Evolutionary conservation across 495 filamentous ascomycete species (phyloP).

Genomic region (Daldinia caldariorum): DNA sequence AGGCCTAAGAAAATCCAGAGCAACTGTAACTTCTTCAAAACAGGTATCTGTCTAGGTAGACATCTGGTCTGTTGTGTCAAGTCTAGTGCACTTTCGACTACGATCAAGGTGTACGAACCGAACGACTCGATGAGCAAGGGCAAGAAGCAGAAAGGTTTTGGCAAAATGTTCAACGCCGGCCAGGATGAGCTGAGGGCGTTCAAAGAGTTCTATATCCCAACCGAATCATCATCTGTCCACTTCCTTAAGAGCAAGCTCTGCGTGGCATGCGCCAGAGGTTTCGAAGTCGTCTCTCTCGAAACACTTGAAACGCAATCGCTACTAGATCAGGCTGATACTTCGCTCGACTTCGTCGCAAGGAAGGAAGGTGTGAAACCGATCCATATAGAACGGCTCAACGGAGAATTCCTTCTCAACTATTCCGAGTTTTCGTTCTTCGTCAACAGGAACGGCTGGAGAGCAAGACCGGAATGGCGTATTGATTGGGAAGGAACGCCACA

Average conservation of each 20-base stretch:
- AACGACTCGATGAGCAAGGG: constrained; percentile 88
- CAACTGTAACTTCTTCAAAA: constrained; percentile 98
- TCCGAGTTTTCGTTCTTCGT: constrained; percentile 99
- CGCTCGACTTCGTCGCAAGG: constrained; percentile 92
- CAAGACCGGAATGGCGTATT: constrained; percentile 94
- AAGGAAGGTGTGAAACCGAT: constrained; percentile 96
- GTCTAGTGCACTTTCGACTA: constrained; percentile 86
- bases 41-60: constrained; percentile 91
- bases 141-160: constrained; percentile 90
- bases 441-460: constrained; percentile 97
- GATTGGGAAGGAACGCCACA: constrained; percentile 95
- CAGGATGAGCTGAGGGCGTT: constrained; percentile 95
- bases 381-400: constrained; percentile 94
- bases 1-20: constrained; percentile 96
- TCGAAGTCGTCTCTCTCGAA: constrained; percentile 96
- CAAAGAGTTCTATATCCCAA: constrained; percentile 99
- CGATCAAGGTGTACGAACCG: constrained; percentile 97
- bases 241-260: constrained; percentile 97
- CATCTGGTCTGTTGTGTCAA: constrained; percentile 97
- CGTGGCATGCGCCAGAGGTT: constrained; percentile 92
- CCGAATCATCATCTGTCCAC: constrained; percentile 94
- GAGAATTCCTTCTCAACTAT: constrained; percentile 98
- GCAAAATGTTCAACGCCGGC: constrained; percentile 92
- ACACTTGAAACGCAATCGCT: constrained; percentile 97
- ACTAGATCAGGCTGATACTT: constrained; percentile 97